Percentiles rank a stretch among this genome's conserved stretches.
Evolutionary conservation across 306 rosid species (phyloP).

Genomic region (Glycine soja): DNA sequence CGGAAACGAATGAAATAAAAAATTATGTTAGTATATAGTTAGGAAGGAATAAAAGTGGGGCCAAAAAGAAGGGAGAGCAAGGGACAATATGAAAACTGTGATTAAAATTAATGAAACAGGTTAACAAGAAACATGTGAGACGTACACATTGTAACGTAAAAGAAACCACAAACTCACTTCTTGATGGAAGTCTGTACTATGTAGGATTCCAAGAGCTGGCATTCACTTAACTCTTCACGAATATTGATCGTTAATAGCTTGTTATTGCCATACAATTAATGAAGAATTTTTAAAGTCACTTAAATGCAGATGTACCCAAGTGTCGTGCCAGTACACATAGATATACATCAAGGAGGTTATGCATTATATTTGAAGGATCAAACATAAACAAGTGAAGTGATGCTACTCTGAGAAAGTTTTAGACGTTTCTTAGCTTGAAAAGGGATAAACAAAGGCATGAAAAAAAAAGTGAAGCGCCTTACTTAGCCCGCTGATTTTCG

Average conservation of each 20-base stretch:
- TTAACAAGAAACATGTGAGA: constrained; percentile 44
- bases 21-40: background rate
- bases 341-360: background rate
- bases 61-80: background rate
- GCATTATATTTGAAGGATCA: too few relatives aligned
- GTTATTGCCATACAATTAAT: constrained; percentile 23
- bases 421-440: background rate
- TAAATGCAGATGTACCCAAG: constrained; percentile 10
- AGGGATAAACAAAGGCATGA: background rate
- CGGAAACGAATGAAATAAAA: background rate
- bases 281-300: background rate
- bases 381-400: background rate
- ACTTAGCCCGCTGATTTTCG: too few relatives aligned
- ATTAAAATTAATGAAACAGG: background rate
- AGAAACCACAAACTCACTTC: constrained; percentile 53
- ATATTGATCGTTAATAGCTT: constrained; percentile 25
- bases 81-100: constrained; percentile 8
- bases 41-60: constrained; percentile 43
- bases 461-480: background rate
- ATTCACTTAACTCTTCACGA: constrained; percentile 39
- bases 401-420: constrained; percentile 8
- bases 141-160: constrained; percentile 16
- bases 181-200: constrained; percentile 41
- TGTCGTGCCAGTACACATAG: constrained; percentile 28
- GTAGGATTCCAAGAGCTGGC: constrained; percentile 60